Percentiles rank a stretch among this genome's conserved stretches.
phyloP scores from a whole-genome alignment of 257 asterid species.

The Solanum stenotomum region DNA sequence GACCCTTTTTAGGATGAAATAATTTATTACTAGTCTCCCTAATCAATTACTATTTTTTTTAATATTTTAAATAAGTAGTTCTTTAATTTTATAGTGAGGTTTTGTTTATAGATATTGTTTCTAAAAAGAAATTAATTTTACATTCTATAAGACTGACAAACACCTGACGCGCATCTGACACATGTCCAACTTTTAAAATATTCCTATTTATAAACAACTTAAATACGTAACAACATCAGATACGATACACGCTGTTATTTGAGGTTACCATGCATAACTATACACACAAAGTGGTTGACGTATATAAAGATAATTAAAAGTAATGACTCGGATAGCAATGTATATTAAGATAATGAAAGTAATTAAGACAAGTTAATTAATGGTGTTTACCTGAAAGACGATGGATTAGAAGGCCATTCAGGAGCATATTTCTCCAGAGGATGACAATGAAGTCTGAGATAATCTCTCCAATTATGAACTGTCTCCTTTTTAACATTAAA shows the following conservation, averaged over 20 bases:
- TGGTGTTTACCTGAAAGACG: slow-evolving; percentile 53
- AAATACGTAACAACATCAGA: not conserved
- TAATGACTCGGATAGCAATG: not conserved
- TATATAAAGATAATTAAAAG: not conserved
- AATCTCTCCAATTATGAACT: slow-evolving; percentile 90
- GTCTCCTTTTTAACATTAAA: slow-evolving; percentile 61
- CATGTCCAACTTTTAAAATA: not conserved
- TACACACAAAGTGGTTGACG: not conserved
- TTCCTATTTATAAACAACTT: not conserved
- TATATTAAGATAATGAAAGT: not conserved
- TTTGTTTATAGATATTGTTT: not conserved
- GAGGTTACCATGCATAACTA: not conserved
- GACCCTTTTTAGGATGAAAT: not conserved
- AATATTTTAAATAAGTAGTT: not conserved
- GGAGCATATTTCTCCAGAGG: slow-evolving; percentile 56
- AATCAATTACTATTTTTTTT: not conserved
- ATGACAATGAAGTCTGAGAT: slow-evolving; percentile 82
- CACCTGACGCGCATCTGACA: not conserved
- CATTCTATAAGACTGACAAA: not conserved
- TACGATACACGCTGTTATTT: not conserved
- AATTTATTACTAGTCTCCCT: not conserved
- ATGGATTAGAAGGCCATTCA: slow-evolving; percentile 81
- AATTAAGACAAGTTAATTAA: not conserved
- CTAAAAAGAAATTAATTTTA: rapidly evolving
- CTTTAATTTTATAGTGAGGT: not conserved